Conservation (phyloP, 148 eudicot genomes). For the Chenopodium berlandieri region DNA sequence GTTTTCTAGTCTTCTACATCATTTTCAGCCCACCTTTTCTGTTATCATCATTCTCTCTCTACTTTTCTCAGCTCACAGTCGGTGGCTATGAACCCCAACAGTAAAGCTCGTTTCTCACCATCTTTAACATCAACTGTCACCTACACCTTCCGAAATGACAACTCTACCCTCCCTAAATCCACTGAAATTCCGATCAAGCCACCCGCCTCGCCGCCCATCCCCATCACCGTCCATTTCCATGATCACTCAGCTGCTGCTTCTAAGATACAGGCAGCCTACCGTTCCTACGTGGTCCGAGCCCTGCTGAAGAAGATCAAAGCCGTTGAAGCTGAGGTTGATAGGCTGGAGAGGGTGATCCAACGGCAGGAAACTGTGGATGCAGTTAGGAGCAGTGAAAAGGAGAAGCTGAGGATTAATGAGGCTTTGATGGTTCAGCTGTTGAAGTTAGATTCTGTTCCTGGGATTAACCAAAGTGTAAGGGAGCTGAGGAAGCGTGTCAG, state of each 20-base stretch:
- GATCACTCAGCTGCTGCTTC: slow-evolving; percentile 52
- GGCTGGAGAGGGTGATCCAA: slow-evolving; percentile 62
- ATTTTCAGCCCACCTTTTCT: background rate
- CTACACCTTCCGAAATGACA: slow-evolving; percentile 37
- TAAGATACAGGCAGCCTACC: slow-evolving; percentile 70
- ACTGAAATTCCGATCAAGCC: slow-evolving; percentile 23
- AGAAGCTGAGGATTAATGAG: slow-evolving; percentile 64
- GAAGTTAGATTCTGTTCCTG: slow-evolving; percentile 73
- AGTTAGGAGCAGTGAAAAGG: slow-evolving; percentile 43
- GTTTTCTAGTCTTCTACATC: slow-evolving; percentile 6
- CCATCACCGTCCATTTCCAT: slow-evolving; percentile 41
- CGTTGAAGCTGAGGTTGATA: slow-evolving; percentile 43
- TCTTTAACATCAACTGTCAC: slow-evolving; percentile 37
- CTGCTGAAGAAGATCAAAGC: slow-evolving; percentile 51
- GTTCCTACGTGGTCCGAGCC: slow-evolving; percentile 46
- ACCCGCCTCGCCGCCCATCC: slow-evolving; percentile 28
- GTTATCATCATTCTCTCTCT: background rate
- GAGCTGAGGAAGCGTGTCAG: slow-evolving; percentile 62
- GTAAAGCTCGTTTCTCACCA: slow-evolving; percentile 33
- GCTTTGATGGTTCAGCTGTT: slow-evolving; percentile 63
- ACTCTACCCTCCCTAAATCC: slow-evolving; percentile 21
- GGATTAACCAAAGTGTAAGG: slow-evolving; percentile 57
- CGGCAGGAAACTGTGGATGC: slow-evolving; percentile 86
- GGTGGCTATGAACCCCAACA: slow-evolving; percentile 36
- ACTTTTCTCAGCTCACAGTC: slow-evolving; percentile 7